Evolutionary conservation across 441 rosid species (phyloP).

Genomic region (Eruca vesicaria): DNA sequence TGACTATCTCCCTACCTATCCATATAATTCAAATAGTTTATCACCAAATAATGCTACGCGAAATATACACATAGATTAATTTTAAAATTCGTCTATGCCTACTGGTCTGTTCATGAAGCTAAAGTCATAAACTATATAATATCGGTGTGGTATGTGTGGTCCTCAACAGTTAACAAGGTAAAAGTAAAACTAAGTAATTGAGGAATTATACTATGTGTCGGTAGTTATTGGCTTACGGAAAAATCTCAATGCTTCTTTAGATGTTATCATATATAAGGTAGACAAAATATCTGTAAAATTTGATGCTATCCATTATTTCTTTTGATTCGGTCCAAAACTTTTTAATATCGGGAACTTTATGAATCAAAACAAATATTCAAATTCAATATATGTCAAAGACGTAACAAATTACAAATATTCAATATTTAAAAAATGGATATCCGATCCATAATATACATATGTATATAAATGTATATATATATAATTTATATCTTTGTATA

Average conservation of each 20-base stretch:
- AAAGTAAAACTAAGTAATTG: not conserved
- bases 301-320: no score
- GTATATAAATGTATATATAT: no score
- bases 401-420: no score
- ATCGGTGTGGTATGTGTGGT: not conserved
- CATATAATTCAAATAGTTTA: constrained; percentile 17
- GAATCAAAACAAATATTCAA: no score
- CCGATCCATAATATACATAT: no score
- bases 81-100: not conserved
- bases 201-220: not conserved
- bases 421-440: no score
- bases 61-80: not conserved
- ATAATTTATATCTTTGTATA: no score
- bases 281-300: no score
- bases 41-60: constrained; percentile 23
- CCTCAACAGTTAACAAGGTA: not conserved
- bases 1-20: constrained; percentile 10
- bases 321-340: no score
- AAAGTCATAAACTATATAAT: not conserved
- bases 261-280: no score
- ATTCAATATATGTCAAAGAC: no score
- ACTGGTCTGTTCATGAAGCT: not conserved
- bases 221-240: not conserved
- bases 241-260: not conserved
- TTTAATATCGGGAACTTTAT: no score